Conservation (phyloP, 2,329 filamentous ascomycete genomes). For the Stagonosporopsis vannaccii region DNA sequence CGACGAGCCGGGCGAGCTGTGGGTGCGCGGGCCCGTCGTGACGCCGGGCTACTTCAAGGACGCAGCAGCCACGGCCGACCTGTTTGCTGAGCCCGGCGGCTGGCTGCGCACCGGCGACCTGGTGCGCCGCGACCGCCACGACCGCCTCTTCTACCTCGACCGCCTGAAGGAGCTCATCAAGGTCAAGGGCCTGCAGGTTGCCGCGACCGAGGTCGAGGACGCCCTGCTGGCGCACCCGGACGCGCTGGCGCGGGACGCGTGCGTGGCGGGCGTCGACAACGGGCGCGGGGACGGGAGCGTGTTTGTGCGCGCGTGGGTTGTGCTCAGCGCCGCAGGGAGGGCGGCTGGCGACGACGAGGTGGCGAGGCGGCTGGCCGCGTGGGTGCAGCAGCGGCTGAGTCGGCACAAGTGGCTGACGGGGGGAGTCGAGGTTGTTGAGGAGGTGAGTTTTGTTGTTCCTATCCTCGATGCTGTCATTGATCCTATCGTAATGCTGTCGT, state of each 20-base stretch:
- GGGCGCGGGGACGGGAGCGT: conserved; percentile 38
- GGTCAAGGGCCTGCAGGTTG: conserved; percentile 59
- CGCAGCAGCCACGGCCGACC: conserved; percentile 33
- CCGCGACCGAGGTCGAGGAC: conserved; percentile 58
- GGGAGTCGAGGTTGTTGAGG: conserved; percentile 39
- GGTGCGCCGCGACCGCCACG: conserved; percentile 35
- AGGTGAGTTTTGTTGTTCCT: conserved; percentile 24
- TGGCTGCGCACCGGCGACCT: conserved; percentile 42
- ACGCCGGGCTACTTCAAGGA: conserved; percentile 45
- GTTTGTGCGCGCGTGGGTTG: conserved; percentile 42
- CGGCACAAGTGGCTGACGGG: conserved; percentile 43
- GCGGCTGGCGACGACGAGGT: conserved; percentile 24
- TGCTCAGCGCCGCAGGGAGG: conserved; percentile 28
- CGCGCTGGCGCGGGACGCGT: conserved; percentile 36
- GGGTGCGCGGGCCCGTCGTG: conserved; percentile 38
- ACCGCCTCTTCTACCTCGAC: conserved; percentile 45
- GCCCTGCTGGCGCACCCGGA: conserved; percentile 53
- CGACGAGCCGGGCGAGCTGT: conserved; percentile 38
- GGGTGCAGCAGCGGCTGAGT: conserved; percentile 33
- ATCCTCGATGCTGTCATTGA: too few species aligned
- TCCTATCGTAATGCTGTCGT: too few species aligned
- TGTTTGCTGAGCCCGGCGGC: conserved; percentile 36
- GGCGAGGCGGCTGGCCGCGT: conserved; percentile 30
- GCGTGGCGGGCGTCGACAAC: conserved; percentile 44
- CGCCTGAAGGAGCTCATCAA: conserved; percentile 56